Evolutionary conservation across 2,329 filamentous ascomycete genomes (phyloP).

Genomic region (Pseudogymnoascus sp.): DNA sequence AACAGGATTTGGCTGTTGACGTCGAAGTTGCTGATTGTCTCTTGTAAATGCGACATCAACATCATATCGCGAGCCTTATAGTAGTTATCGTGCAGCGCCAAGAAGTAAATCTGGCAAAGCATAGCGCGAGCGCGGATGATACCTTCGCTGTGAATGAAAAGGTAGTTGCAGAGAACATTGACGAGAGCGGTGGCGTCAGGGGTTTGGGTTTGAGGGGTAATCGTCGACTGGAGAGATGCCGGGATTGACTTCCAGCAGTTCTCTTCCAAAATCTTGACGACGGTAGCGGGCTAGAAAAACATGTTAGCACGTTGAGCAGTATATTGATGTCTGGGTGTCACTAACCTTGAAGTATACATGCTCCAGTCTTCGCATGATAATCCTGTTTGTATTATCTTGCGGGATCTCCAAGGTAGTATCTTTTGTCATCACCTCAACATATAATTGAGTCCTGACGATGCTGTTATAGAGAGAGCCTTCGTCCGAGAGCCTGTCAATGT

Average conservation of each 20-base stretch:
- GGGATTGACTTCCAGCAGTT: conserved; percentile 83
- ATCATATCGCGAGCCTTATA: conserved; percentile 98
- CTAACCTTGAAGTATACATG: conserved; percentile 95
- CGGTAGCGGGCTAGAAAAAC: conserved; percentile 63
- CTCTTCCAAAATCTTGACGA: conserved; percentile 89
- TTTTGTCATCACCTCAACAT: conserved; percentile 75
- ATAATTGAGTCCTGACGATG: conserved; percentile 80
- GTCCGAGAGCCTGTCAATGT: conserved; percentile 89
- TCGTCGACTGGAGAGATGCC: conserved; percentile 61
- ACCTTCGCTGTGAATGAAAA: conserved; percentile 89
- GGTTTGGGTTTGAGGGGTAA: conserved; percentile 66
- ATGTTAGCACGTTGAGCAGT: conserved; percentile 22
- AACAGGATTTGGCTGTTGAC: conserved; percentile 96
- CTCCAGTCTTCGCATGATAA: conserved; percentile 89
- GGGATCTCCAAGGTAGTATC: conserved; percentile 62
- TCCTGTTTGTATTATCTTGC: conserved; percentile 84
- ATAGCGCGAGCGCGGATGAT: conserved; percentile 95
- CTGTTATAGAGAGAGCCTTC: conserved; percentile 87
- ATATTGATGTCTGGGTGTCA: conserved; percentile 11
- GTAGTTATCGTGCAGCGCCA: conserved; percentile 95
- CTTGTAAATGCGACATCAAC: conserved; percentile 98
- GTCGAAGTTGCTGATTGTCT: conserved; percentile 94
- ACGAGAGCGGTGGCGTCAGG: conserved; percentile 70
- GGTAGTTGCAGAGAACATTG: conserved; percentile 84
- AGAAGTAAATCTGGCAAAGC: conserved; percentile 98